Evolutionary conservation across 2,329 filamentous ascomycete species (phyloP).

Genomic region (Chaetomiaceae sp.): DNA sequence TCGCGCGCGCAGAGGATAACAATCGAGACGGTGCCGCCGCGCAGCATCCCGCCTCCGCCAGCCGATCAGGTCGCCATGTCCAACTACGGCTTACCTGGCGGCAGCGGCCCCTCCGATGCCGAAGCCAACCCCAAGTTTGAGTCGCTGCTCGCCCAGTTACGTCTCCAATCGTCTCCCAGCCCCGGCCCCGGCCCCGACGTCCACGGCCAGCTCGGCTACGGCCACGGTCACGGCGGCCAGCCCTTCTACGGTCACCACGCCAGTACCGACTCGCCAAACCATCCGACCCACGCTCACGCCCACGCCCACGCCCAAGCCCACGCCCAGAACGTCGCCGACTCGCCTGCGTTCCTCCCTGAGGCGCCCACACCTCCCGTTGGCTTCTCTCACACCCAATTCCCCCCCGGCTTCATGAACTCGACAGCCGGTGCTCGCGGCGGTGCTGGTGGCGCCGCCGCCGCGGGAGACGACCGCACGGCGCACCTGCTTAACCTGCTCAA

Average conservation of each 20-base stretch:
- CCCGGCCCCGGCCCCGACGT: slow-evolving; percentile 21
- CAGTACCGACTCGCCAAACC: slow-evolving; percentile 22
- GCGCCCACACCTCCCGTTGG: slow-evolving; percentile 42
- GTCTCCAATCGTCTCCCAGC: slow-evolving; percentile 28
- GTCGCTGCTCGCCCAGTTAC: slow-evolving; percentile 38
- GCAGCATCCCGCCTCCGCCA: too few relatives aligned
- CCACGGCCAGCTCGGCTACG: slow-evolving; percentile 22
- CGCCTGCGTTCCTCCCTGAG: slow-evolving; percentile 33
- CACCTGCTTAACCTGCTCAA: slow-evolving; percentile 57
- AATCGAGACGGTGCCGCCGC: too few relatives aligned
- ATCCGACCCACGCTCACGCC: slow-evolving; percentile 17
- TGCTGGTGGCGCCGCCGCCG: slow-evolving; percentile 10
- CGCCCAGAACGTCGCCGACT: slow-evolving; percentile 21
- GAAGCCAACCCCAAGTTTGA: slow-evolving; percentile 33
- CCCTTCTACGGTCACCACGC: slow-evolving; percentile 22
- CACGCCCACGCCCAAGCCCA: slow-evolving; percentile 19
- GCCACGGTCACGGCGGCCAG: slow-evolving; percentile 24
- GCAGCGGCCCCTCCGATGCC: slow-evolving; percentile 17
- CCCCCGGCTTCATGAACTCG: slow-evolving; percentile 39
- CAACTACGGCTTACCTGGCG: slow-evolving; percentile 22
- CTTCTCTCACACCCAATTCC: slow-evolving; percentile 36
- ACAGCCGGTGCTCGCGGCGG: slow-evolving; percentile 40
- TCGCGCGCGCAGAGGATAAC: too few relatives aligned
- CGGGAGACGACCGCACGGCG: slow-evolving; percentile 41
- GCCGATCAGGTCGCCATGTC: slow-evolving; percentile 18